These are phyloP conservation scores for Pseudocercospora cruenta DNA, from an alignment of 2,329 filamentous ascomycete genomes.

Conservation along the genomic window DNA sequence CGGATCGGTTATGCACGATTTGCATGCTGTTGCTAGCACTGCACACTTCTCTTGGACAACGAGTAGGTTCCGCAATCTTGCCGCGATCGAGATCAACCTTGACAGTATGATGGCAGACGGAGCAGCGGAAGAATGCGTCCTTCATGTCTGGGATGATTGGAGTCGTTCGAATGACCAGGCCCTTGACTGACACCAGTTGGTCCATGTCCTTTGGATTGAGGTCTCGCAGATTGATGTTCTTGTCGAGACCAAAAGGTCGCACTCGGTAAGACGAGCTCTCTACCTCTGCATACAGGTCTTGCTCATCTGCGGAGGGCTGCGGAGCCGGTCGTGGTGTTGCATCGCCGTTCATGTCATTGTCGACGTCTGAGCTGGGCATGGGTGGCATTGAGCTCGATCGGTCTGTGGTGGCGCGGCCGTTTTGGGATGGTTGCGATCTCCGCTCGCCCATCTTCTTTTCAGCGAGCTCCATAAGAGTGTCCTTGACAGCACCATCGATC, in stretches of 20 bases:
- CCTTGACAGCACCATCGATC: constrained; percentile 93
- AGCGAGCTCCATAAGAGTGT: constrained; percentile 88
- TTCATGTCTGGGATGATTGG: constrained; percentile 99
- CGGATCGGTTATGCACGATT: constrained; percentile 93
- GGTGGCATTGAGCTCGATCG: constrained; percentile 72
- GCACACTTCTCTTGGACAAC: constrained; percentile 82
- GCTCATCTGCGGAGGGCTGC: constrained; percentile 46
- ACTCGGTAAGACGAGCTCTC: constrained; percentile 81
- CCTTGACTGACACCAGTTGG: constrained; percentile 92
- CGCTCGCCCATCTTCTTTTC: constrained; percentile 75
- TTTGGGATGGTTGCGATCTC: constrained; percentile 41
- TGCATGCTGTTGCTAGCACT: constrained; percentile 93
- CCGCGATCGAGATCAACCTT: constrained; percentile 92
- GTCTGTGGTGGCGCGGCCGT: constrained; percentile 25
- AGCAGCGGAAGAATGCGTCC: constrained; percentile 95
- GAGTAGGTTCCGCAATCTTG: constrained; percentile 91
- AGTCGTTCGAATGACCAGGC: constrained; percentile 91
- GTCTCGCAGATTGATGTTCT: constrained; percentile 87
- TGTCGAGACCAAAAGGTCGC: constrained; percentile 84
- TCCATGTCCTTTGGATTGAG: constrained; percentile 96
- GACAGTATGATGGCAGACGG: constrained; percentile 87
- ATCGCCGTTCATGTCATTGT: constrained; percentile 39
- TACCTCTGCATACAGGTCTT: constrained; percentile 77
- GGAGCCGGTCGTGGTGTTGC: constrained; percentile 42
- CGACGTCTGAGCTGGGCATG: constrained; percentile 77